Conservation (phyloP, 495 filamentous ascomycete genomes). For the Collariella sp. region DNA sequence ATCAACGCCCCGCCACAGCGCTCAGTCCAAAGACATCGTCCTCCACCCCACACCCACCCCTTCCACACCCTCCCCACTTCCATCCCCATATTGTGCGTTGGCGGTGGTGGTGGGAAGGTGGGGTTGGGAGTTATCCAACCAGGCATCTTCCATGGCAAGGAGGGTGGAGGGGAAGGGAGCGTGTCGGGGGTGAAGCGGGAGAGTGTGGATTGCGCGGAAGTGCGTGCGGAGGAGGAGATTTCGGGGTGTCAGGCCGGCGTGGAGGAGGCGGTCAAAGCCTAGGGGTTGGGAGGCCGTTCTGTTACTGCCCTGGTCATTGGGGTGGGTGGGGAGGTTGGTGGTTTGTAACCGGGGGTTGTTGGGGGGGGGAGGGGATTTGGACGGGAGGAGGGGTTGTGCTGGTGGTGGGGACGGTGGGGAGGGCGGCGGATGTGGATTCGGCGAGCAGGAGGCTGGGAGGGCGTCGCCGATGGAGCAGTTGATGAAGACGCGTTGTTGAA, state of each 20-base stretch:
- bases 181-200: slow-evolving; percentile 73
- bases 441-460: slow-evolving; percentile 57
- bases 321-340: neutral
- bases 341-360: slow-evolving; percentile 1
- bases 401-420: slow-evolving; percentile 14
- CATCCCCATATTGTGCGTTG: neutral
- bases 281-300: slow-evolving; percentile 23
- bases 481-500: slow-evolving; percentile 55
- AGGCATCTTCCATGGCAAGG: slow-evolving; percentile 72
- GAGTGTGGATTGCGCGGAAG: slow-evolving; percentile 70
- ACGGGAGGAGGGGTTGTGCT: neutral
- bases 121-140: slow-evolving; percentile 69
- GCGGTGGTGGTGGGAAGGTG: neutral
- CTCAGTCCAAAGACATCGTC: slow-evolving; percentile 43
- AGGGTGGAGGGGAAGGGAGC: slow-evolving; percentile 56
- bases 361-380: neutral
- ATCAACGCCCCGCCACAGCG: slow-evolving; percentile 64
- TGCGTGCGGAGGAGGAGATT: slow-evolving; percentile 73
- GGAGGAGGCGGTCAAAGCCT: slow-evolving; percentile 82
- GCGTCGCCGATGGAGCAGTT: slow-evolving; percentile 81
- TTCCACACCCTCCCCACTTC: slow-evolving; percentile 27
- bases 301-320: neutral
- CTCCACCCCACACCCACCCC: slow-evolving; percentile 27
- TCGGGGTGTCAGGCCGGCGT: slow-evolving; percentile 76
- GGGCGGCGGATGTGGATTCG: slow-evolving; percentile 47